Evolutionary conservation across 2,329 filamentous ascomycete species (phyloP), one percentile per base, ranked within the genome.

Genomic region (Metarhizium guizhouense): DNA sequence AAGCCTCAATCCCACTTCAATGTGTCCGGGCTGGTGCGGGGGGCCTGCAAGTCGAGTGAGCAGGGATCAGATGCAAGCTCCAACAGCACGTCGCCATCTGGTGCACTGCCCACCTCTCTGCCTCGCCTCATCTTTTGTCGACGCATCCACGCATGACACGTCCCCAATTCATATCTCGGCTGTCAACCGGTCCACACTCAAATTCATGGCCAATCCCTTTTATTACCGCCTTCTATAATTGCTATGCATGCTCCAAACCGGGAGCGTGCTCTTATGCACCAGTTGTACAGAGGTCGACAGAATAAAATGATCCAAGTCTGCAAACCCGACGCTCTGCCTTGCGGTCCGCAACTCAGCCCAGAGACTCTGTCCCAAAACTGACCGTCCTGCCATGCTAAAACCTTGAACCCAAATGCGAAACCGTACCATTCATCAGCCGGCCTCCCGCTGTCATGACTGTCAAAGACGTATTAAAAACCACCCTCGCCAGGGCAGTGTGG

Each of bases 371-470:
- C 56, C 53, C 53, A 54, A 52, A 49, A 45, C 53, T 47, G 38
- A 53, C 40, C 50, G 25, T 40, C 53, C 38, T 58, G 53, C 47
- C 60, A 54, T 59, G 54, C 52, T 43, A 54, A 52, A 54, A 52
- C 58, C 59, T 34, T 32, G 52, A 56, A 52, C 57, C 57, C 55
- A 52, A 50, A 29, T 47, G 30, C 40, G 56, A 54, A 57, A 58
- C 59, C 65, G 60, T 64, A 59, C 61, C 61, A 59, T 34, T 34
- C 32, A 34, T 54, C 47, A 51, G 53, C 62, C 66, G 65, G 60
- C 62, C 60, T 56, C 59, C 65, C 59, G 54, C 66, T 62, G 64
- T 70, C 67, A 65, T 64, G 58, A 63, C 63, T 59, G 57, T 59
- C 60, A 60, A 61, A 60, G 63, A 65, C 63, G 62, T 64, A 63